Percentiles rank a stretch among this genome's conserved stretches.
These are phyloP conservation scores for Herpetospermum pedunculosum DNA, from an alignment of 306 rosid genomes.

Conservation along the genomic window DNA sequence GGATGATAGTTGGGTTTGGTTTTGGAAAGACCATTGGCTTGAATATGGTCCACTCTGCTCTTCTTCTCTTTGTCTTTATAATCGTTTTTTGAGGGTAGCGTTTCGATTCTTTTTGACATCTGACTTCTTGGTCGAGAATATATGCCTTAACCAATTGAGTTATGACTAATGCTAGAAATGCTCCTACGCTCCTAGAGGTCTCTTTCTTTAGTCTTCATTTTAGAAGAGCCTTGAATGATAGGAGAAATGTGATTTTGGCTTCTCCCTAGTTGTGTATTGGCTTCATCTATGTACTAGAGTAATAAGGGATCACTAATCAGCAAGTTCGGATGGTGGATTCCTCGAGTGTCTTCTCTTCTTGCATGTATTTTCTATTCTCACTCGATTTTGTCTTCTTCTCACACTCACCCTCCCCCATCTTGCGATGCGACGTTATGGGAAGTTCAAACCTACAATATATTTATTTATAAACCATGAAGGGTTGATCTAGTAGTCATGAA, in stretches of 20 bases:
- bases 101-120: too few species aligned
- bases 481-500: too few species aligned
- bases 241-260: neutral
- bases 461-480: too few species aligned
- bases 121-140: too few species aligned
- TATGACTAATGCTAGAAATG: neutral
- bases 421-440: neutral
- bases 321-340: neutral
- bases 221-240: neutral
- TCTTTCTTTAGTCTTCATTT: too few species aligned
- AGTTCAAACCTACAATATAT: too few species aligned
- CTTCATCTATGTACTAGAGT: neutral
- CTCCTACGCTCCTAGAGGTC: neutral
- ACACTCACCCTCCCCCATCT: neutral
- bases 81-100: too few species aligned
- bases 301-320: neutral
- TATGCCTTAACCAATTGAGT: too few species aligned
- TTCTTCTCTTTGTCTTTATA: neutral
- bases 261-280: neutral
- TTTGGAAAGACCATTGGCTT: neutral
- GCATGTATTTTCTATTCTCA: neutral
- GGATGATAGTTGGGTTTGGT: neutral
- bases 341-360: neutral
- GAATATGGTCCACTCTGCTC: neutral
- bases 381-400: neutral